Evolutionary conservation across 306 rosid species (phyloP).

Genomic region (Acacia melanoxylon): DNA sequence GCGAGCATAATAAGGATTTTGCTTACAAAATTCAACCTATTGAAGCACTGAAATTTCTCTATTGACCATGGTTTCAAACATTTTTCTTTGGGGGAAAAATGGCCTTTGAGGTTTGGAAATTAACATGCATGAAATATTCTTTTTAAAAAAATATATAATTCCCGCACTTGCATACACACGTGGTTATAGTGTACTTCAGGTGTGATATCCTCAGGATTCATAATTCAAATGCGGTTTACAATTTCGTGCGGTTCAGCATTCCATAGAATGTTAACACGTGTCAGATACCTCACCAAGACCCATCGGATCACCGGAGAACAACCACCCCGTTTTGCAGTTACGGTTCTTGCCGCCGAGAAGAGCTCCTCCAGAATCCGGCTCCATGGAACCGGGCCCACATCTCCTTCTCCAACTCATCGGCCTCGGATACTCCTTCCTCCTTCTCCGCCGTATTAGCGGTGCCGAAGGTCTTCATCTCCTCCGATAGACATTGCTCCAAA

Average conservation of each 20-base stretch:
- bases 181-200: not conserved
- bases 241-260: not conserved
- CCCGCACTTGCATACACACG: not conserved
- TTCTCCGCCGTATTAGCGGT: not conserved
- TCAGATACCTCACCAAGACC: not conserved
- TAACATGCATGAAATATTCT: not conserved
- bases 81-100: not conserved
- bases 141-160: not conserved
- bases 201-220: not conserved
- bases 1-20: not conserved
- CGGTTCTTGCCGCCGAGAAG: slow-evolving; percentile 47
- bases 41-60: not conserved
- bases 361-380: slow-evolving; percentile 79
- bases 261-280: slow-evolving; percentile 2
- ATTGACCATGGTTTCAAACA: not conserved
- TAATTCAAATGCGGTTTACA: not conserved
- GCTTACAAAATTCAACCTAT: not conserved
- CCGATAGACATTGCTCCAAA: not conserved
- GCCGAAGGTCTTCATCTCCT: not conserved
- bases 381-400: slow-evolving; percentile 69
- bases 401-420: slow-evolving; percentile 54
- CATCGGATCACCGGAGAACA: not conserved
- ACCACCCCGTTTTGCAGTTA: slow-evolving; percentile 14
- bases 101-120: not conserved
- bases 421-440: slow-evolving; percentile 21